Base-by-base conservation (phyloP, 805 yeast species). In the Yarrowia hollandica region DNA sequence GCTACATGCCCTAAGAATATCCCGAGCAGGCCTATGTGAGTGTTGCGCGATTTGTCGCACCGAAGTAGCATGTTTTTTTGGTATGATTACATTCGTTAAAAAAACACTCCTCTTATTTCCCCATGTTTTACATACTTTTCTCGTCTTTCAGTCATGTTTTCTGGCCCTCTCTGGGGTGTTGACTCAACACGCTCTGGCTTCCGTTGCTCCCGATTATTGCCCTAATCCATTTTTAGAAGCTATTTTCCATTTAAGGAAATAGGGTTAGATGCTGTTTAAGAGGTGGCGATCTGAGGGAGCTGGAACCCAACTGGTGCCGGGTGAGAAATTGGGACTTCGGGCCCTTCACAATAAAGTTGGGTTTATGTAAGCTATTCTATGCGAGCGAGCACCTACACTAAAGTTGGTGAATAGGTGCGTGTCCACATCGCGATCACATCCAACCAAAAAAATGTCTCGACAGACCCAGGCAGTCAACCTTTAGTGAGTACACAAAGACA, bases 401-500 rank as follows among this genome's bases (percentile, higher is more conserved):
- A 19, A 30, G 34, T 44, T 44, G 52, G 31, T 30, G 35, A 44
- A 44, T 9, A 28, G n/a, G 48, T 44, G 52, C 52, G 52, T 44
- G 52, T 44, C 52, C 52, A 44, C 52, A 44, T 44, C 52, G 52
- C 35, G 52, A 44, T 44, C 52, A 33, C 39, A 14, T 14, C n/a
- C 28, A 10, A 12, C 38, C 34, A n/a, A n/a, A 12, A 48, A 33
- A 48, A 55, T 55, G 50, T 55, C 38, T 30, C 39, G 50, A 38
- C 48, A 55, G 59, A 41, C 48, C 37, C 50, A 55, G 59, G 26
- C 50, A 19, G 33, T 64, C 23, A 64, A 64, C 44, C 52, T 64
- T 30, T 64, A 64, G 66, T 64, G 62, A 30, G 66, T 63, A 9
- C 19, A n/a, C n/a, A n/a, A 14, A 3, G 6, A 14, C 3, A 15